phyloP scores from a whole-genome alignment of 225 moss, liverwort and hornwort species.

The Anthoceros angustus region DNA sequence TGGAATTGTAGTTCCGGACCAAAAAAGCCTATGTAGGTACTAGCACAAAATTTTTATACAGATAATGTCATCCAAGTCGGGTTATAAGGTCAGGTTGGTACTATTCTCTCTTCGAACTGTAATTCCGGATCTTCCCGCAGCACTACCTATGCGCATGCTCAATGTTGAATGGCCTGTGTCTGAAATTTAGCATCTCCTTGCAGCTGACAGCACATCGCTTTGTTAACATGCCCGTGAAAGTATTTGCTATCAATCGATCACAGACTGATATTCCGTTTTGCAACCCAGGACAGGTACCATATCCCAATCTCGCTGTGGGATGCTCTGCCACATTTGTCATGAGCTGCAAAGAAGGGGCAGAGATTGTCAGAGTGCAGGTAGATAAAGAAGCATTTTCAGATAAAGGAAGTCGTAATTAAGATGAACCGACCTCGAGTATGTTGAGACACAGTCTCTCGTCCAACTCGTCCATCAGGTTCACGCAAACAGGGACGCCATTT shows the following conservation, averaged over 20 bases:
- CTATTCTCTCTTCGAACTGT: too few species aligned
- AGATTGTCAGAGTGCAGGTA: not conserved
- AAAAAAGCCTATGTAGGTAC: too few species aligned
- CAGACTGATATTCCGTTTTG: slow-evolving; percentile 1
- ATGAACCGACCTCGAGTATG: slow-evolving; percentile 21
- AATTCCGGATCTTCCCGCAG: too few species aligned
- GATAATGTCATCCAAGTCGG: too few species aligned
- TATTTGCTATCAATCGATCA: not conserved
- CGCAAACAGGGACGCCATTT: slow-evolving; percentile 23
- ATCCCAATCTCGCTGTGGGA: slow-evolving; percentile 20
- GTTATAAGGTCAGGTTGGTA: too few species aligned
- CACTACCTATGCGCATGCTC: not conserved
- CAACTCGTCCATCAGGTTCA: slow-evolving; percentile 27
- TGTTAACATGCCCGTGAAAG: not conserved
- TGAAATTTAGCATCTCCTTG: slow-evolving; percentile 4
- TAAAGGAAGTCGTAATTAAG: not conserved
- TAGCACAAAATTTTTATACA: too few species aligned
- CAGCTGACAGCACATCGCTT: slow-evolving; percentile 4
- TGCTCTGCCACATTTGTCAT: slow-evolving; percentile 32
- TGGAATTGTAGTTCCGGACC: too few species aligned
- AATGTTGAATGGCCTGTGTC: slow-evolving; percentile 1
- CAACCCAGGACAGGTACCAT: not conserved
- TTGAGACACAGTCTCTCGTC: slow-evolving; percentile 33
- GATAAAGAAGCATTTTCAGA: not conserved
- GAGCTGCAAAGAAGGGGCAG: slow-evolving; percentile 14